Base-by-base conservation (phyloP, 2,329 filamentous ascomycete genomes). In the Aureobasidium melanogenum region DNA sequence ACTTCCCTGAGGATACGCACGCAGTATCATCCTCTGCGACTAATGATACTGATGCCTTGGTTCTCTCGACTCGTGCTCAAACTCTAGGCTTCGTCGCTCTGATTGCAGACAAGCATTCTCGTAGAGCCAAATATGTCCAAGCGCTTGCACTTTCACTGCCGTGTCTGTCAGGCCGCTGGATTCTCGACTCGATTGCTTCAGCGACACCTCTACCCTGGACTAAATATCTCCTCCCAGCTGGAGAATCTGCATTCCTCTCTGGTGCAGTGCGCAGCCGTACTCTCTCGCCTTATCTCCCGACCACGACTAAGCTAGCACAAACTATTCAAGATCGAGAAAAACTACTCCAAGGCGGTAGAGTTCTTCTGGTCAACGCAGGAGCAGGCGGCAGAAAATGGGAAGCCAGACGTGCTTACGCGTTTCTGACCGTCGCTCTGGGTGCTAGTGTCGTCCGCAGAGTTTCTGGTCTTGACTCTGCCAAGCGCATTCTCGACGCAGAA, bases 91-190 rank as follows among this genome's bases (percentile, higher is more conserved):
- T 99, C 69, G 85, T 89, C 0, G 92, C 91, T 4, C 77, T 97
- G 15, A 89, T 99, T 63, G 88, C 92, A 0, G 90, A 97, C 69
- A 83, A 84, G 5, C 88, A 96, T 71, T 94, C 89, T 7, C 85
- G 93, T 50, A 91, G 91, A 64, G 84, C 86, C 54, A 99, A 97
- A 71, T 97, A 94, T 72, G 89, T 97, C 80, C 92, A 97, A 75
- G 94, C 94, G 0, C 82, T 99, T 2, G 92, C 94, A 0, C 82
- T 99, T 0, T 91, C 90, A 0, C 75, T 99, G 0, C 94, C 94
- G 0, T 96, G 92, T 68, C 79, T 99, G 1, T 88, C 90, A 6
- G 82, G 85, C 6, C 86, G 87, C 60, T 99, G 94, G 93, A 78
- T 96, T 51, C 80, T 83, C 28, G 82, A 88, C 54, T 96, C 89